Evolutionary conservation across 2,329 filamentous ascomycete genomes (phyloP), one percentile per base, ranked within the genome.

Genomic region (Paecilomyces sp.): DNA sequence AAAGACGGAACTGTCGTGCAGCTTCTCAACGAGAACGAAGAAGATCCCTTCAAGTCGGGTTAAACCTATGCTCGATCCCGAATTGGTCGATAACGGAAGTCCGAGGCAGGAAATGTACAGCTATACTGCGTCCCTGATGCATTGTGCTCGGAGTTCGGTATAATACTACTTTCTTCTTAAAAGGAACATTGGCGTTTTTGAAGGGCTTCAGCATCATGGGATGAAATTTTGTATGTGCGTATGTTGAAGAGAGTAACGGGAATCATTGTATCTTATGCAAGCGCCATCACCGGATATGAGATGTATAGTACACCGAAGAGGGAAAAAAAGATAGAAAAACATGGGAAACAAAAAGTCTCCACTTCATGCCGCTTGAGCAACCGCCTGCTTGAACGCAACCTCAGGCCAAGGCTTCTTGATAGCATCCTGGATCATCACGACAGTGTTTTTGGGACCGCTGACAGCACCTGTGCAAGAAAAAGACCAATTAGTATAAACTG

Each of bases 371-470:
- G 30, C 30, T 53, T 28, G 28, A n/a, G 56, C 28, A 13, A 57
- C 22, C 56, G 31, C 25, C 52, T 57, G 60, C 34, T 33, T 12
- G 52, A 56, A 54, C 13, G 64, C 60, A 52, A 84, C 74, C 55
- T 82, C 74, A 3, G 86, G 86, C 86, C 86, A 89, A 25, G 86
- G 83, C 80, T 95, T 94, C 83, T 95, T 95, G 74, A 94, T 84
- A 13, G 94, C 90, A 76, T 99, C 94, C 73, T 95, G 89, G 59
- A 99, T 81, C 77, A 88, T 87, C 62, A 99, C 89, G 60, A 92
- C 78, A 65, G 89, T 87, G 62, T 91, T 89, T 78, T 96, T 95
- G 60, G 93, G 93, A 0, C 94, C 94, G 34, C 89, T 89, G 51
- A 99, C 88, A 64, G 87, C 84, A 31, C 85, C 84, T 86, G 24